Conservation (phyloP, 495 filamentous ascomycete genomes). For the Staphylotrichum longicolle region DNA sequence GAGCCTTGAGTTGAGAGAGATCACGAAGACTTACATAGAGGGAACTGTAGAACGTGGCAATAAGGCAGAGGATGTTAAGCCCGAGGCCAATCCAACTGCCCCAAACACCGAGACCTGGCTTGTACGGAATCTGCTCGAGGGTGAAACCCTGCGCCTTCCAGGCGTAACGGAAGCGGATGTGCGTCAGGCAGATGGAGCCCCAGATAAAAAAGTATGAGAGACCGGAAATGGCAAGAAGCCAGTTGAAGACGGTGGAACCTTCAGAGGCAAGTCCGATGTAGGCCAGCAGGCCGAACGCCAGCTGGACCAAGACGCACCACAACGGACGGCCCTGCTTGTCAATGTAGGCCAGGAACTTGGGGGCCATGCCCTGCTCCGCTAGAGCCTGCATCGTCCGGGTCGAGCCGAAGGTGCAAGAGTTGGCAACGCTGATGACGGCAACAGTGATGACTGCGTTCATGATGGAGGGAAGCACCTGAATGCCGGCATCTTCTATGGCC, state of each 20-base stretch:
- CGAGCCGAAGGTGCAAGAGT: conserved; percentile 61
- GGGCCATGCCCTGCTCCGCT: conserved; percentile 56
- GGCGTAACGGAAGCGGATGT: conserved; percentile 70
- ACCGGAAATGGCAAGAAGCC: conserved; percentile 68
- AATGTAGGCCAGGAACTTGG: conserved; percentile 55
- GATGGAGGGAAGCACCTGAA: conserved; percentile 63
- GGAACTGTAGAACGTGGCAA: conserved; percentile 56
- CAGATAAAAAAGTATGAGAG: conserved; percentile 68
- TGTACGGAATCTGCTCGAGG: conserved; percentile 50
- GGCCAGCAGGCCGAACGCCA: conserved; percentile 48
- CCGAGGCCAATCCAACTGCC: conserved; percentile 61
- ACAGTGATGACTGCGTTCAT: conserved; percentile 71
- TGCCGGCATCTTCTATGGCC: conserved; percentile 61
- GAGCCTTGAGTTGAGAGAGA: not conserved
- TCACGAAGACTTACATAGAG: conserved; percentile 40
- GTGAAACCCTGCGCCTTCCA: conserved; percentile 50
- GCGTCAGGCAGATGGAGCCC: conserved; percentile 65
- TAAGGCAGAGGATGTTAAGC: conserved; percentile 58
- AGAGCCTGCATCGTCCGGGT: conserved; percentile 65
- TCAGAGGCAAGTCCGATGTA: conserved; percentile 34
- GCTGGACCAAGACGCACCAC: conserved; percentile 50
- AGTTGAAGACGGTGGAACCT: conserved; percentile 45
- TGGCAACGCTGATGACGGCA: conserved; percentile 57
- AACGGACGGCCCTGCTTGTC: conserved; percentile 58
- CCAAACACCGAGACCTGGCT: conserved; percentile 55